These are phyloP conservation scores for Sphaceloma murrayae DNA, from an alignment of 2,329 filamentous ascomycete genomes.

Conservation along the genomic window DNA sequence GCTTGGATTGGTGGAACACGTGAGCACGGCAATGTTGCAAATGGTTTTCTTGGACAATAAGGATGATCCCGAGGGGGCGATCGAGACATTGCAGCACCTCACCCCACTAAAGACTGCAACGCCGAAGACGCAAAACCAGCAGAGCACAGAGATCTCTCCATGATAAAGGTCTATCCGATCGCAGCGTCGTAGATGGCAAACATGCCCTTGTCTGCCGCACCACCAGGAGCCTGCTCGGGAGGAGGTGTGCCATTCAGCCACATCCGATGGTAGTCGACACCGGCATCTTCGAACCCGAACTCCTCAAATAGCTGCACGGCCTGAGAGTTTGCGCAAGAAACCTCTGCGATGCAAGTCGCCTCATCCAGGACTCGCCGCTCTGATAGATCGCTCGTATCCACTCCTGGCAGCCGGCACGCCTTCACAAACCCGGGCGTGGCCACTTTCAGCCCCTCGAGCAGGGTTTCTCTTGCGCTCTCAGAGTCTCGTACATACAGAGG, in stretches of 20 bases:
- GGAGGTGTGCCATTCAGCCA: constrained; percentile 29
- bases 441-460: constrained; percentile 25
- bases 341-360: constrained; percentile 27
- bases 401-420: constrained; percentile 16
- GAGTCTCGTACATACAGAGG: constrained; percentile 29
- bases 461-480: constrained; percentile 23
- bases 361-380: constrained; percentile 19
- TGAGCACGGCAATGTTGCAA: constrained; percentile 86
- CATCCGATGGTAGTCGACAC: constrained; percentile 32
- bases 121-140: not conserved
- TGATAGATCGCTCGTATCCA: constrained; percentile 14
- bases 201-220: constrained; percentile 26
- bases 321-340: constrained; percentile 27
- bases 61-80: constrained; percentile 76
- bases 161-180: constrained; percentile 18
- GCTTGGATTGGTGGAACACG: constrained; percentile 58
- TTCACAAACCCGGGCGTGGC: constrained; percentile 19
- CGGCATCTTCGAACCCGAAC: constrained; percentile 26
- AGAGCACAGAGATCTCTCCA: not conserved
- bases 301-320: constrained; percentile 28
- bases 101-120: constrained; percentile 16
- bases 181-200: constrained; percentile 32
- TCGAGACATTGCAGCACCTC: constrained; percentile 37
- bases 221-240: constrained; percentile 26
- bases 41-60: constrained; percentile 95